Evolutionary conservation across 2,329 filamentous ascomycete genomes (phyloP).

Genomic region (Botrytis hyacinthi): DNA sequence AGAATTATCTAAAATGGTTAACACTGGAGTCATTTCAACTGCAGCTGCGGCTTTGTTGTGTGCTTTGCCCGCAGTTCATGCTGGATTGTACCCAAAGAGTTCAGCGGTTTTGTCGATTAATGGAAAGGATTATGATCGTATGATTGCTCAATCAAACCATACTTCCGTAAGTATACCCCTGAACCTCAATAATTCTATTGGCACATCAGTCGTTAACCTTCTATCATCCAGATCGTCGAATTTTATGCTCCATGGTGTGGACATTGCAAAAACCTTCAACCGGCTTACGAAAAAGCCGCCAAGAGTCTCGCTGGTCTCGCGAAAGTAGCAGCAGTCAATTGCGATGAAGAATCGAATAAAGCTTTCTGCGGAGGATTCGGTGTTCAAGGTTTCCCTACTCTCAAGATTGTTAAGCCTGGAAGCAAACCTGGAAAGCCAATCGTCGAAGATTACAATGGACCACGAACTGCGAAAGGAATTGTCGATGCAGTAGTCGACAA

Average conservation of each 20-base stretch:
- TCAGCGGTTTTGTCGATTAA: slow-evolving; percentile 85
- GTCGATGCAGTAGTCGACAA: slow-evolving; percentile 80
- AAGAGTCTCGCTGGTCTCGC: slow-evolving; percentile 86
- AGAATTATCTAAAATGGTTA: slow-evolving; percentile 48
- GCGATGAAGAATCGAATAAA: slow-evolving; percentile 93
- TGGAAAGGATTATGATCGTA: slow-evolving; percentile 71
- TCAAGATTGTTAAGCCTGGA: slow-evolving; percentile 87
- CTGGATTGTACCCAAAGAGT: slow-evolving; percentile 78
- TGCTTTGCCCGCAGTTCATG: slow-evolving; percentile 57
- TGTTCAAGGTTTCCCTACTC: slow-evolving; percentile 88
- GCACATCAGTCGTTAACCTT: slow-evolving; percentile 11
- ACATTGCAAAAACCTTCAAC: slow-evolving; percentile 94
- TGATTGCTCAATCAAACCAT: slow-evolving; percentile 87
- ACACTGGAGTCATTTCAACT: slow-evolving; percentile 51
- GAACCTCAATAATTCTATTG: slow-evolving; percentile 9
- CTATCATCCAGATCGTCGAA: slow-evolving; percentile 57
- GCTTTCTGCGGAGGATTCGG: slow-evolving; percentile 80
- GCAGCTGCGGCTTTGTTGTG: slow-evolving; percentile 61
- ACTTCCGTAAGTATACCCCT: slow-evolving; percentile 66
- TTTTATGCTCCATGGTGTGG: slow-evolving; percentile 99
- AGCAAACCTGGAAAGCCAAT: slow-evolving; percentile 77
- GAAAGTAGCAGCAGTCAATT: slow-evolving; percentile 92
- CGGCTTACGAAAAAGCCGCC: slow-evolving; percentile 91
- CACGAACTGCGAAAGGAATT: slow-evolving; percentile 80
- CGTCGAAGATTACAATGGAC: slow-evolving; percentile 88